Base-by-base conservation (phyloP, 192 early-diverging fungal species). In the Piromyces sp. region DNA sequence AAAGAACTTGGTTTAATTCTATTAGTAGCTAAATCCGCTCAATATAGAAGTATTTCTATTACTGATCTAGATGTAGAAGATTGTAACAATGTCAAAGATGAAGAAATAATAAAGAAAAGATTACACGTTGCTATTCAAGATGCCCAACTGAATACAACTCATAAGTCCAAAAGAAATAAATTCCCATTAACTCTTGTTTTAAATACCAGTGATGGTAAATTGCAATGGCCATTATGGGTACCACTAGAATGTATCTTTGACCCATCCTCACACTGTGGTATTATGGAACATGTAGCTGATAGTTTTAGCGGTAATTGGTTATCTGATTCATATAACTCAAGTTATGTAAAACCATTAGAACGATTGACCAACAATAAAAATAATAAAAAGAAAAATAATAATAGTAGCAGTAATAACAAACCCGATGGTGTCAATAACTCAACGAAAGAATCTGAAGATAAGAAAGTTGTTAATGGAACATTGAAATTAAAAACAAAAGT, bases 361-460 rank as follows among this genome's bases (percentile, higher is more conserved):
- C 15, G 42, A 51, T 16, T 33, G 3, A 5, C 82, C 1, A n/a
- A 81, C 5, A 26, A 30, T 26, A 14, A 12, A 19, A 15, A 22
- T 2, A 29, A 30, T 17, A 81, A 84, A 28, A 82, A 85, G 79
- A 51, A 84, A 40, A 17, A 84, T 29, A 58, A 83, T 28, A 78
- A 81, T 28, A 82, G 84, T 82, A 81, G 82, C 12, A 85, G 85
- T 79, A 80, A 85, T 30, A 91, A 91, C 13, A 90, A 96, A 81
- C 87, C 90, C 5, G 85, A 93, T 81, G 84, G 87, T 5, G 84
- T 96, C n/a, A 90, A 92, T 81, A 89, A 96, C 83, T 94, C 94
- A 6, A 9, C 9, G 3, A 6, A 3, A 33, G 31, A 33, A 9
- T 33, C 31, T 6, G 31, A 33, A 33, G 31, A 33, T 9, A 33